These are phyloP conservation scores for Penicillium sp. DNA, from an alignment of 2,329 filamentous ascomycete species.

Conservation along the genomic window DNA sequence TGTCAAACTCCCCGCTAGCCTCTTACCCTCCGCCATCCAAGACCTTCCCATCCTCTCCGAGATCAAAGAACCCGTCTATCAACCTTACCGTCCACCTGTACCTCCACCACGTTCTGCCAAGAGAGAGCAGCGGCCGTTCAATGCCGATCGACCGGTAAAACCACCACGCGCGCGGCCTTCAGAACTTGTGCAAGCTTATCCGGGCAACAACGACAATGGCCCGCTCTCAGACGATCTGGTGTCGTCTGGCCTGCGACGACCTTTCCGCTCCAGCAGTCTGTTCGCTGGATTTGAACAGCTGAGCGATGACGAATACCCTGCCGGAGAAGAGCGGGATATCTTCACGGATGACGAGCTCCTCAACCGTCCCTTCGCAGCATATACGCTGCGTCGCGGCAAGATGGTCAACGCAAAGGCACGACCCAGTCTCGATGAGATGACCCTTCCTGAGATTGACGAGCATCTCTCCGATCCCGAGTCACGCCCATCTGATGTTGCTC, in stretches of 20 bases:
- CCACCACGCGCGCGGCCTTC: conserved; percentile 29
- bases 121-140: conserved; percentile 32
- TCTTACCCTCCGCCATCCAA: conserved; percentile 78
- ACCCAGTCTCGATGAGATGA: conserved; percentile 41
- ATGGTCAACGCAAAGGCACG: conserved; percentile 46
- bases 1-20: conserved; percentile 74
- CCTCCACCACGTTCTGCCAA: conserved; percentile 44
- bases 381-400: conserved; percentile 51
- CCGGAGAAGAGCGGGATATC: conserved; percentile 37
- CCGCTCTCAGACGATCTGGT: conserved; percentile 66
- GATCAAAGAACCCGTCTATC: conserved; percentile 37
- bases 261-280: conserved; percentile 80
- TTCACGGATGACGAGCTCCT: conserved; percentile 54
- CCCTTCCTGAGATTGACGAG: conserved; percentile 48
- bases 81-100: conserved; percentile 42
- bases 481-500: conserved; percentile 32
- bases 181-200: conserved; percentile 70
- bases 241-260: conserved; percentile 65
- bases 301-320: conserved; percentile 57
- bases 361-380: conserved; percentile 52
- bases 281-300: conserved; percentile 81
- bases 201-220: conserved; percentile 80
- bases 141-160: conserved; percentile 45
- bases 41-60: conserved; percentile 51
- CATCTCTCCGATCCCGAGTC: conserved; percentile 41